Evolutionary conservation across 2,329 filamentous ascomycete species (phyloP).

Genomic region (Westerdykella aurantiaca): DNA sequence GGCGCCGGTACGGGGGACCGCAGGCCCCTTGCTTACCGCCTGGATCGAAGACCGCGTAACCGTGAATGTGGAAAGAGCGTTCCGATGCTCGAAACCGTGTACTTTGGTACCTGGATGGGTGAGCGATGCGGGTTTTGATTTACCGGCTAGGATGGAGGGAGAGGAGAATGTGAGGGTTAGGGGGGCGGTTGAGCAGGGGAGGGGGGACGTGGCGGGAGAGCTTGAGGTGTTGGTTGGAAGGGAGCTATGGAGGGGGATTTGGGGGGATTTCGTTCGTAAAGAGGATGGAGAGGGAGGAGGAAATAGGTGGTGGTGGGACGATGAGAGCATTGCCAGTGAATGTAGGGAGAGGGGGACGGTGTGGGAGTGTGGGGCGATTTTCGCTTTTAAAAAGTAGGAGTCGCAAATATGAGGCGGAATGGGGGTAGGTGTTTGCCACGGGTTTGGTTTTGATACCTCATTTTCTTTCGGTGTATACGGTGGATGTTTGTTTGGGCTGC

Average conservation of each 20-base stretch:
- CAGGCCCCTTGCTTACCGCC: constrained; percentile 52
- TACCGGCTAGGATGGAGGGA: constrained; percentile 14
- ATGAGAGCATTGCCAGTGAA: constrained; percentile 33
- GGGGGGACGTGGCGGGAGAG: constrained; percentile 22
- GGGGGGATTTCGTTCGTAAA: constrained; percentile 34
- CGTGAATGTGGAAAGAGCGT: constrained; percentile 53
- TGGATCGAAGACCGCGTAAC: constrained; percentile 61
- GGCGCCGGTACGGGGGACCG: constrained; percentile 49
- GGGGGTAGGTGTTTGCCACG: too few species aligned
- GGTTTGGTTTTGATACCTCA: too few species aligned
- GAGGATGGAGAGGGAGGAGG: constrained; percentile 13
- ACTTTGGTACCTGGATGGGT: constrained; percentile 56
- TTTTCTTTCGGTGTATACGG: too few species aligned
- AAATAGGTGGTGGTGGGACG: constrained; percentile 37
- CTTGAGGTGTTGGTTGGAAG: constrained; percentile 23
- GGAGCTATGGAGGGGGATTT: constrained; percentile 38
- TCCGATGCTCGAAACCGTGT: constrained; percentile 56
- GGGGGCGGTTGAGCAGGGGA: constrained; percentile 20
- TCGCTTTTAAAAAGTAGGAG: constrained; percentile 25
- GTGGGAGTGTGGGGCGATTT: constrained; percentile 35
- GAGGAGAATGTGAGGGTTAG: constrained; percentile 25
- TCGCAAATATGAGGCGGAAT: too few species aligned
- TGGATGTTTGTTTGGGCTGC: too few species aligned
- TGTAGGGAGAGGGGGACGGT: constrained; percentile 31
- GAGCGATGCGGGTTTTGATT: constrained; percentile 47